phyloP scores from a whole-genome alignment of 139 green algal species.

The Tetratostichococcus sp. region DNA sequence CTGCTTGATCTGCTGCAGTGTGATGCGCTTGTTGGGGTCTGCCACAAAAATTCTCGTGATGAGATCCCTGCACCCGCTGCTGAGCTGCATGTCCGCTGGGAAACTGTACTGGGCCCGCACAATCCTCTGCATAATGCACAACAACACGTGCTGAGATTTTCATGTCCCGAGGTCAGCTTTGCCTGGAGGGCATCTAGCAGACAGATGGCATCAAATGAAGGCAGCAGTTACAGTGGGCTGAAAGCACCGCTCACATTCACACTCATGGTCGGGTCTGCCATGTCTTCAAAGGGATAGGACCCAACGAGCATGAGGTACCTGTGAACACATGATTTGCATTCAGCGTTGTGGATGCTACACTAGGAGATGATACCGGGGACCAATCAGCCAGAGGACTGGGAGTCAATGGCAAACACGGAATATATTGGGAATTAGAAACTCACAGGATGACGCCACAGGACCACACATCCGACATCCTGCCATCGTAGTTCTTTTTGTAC shows the following conservation, averaged over 20 bases:
- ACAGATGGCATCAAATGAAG: no score
- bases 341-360: neutral
- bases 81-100: conserved; percentile 13
- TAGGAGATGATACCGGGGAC: neutral
- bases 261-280: neutral
- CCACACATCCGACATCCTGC: conserved; percentile 57
- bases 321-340: no score
- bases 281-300: conserved; percentile 61
- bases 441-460: conserved; percentile 67
- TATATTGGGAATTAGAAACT: neutral
- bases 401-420: no score
- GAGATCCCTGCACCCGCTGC: conserved; percentile 21
- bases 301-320: conserved; percentile 20
- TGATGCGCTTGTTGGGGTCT: conserved; percentile 35
- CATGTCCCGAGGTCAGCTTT: no score
- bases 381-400: no score
- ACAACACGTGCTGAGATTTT: no score
- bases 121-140: conserved; percentile 9
- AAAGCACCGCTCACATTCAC: neutral
- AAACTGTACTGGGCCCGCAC: conserved; percentile 1
- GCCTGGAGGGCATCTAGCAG: no score
- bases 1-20: conserved; percentile 26
- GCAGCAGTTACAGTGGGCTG: no score
- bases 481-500: conserved; percentile 16
- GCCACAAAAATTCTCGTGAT: conserved; percentile 42